Base-by-base conservation (phyloP, 495 filamentous ascomycete species). In the Aspergillus asperescens region DNA sequence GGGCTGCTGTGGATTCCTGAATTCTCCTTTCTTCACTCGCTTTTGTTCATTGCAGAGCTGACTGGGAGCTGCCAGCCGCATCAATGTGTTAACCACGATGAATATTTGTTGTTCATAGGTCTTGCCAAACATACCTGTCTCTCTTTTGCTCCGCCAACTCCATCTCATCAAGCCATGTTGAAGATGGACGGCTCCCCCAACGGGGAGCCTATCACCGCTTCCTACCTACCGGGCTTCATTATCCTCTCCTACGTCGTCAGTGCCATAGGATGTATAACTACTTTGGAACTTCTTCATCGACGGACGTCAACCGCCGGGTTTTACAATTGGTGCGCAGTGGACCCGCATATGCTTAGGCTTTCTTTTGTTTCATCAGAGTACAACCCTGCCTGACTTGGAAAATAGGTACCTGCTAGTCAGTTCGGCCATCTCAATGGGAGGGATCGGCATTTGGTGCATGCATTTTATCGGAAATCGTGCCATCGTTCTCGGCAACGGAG, bases 381-480 rank as follows among this genome's bases (percentile, higher is more conserved):
- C 18, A 24, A 10, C 12, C 23, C 8, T 38, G 37, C 41, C 25
- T 56, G 28, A 49, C 25, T 8, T n/a, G 31, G 13, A 8, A 49
- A 7, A 18, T 59, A 91, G 87, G 78, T 79, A 86, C 56, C 79
- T 92, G 5, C 76, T 94, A 1, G 61, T 83, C 2, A 82, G 78
- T 24, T 84, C 87, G 15, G 81, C 89, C 2, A 71, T 89, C 6
- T 77, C 83, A 6, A 89, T 95, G 85, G 90, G 89, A 1, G 86
- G 86, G 0, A 79, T 93, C 27, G 81, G 86, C n/a, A 90, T 92
- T 51, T 88, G 83, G 84, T 83, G 78, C 54, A 88, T 88, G 84
- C 90, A 94, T 62, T 95, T 83, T 59, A 84, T 95, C 54, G 89
- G 88, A 23, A 93, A 94, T 56, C 78, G 86, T 16, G 89, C 90